Base-by-base conservation (phyloP, 495 filamentous ascomycete genomes). In the Darksidea phi region DNA sequence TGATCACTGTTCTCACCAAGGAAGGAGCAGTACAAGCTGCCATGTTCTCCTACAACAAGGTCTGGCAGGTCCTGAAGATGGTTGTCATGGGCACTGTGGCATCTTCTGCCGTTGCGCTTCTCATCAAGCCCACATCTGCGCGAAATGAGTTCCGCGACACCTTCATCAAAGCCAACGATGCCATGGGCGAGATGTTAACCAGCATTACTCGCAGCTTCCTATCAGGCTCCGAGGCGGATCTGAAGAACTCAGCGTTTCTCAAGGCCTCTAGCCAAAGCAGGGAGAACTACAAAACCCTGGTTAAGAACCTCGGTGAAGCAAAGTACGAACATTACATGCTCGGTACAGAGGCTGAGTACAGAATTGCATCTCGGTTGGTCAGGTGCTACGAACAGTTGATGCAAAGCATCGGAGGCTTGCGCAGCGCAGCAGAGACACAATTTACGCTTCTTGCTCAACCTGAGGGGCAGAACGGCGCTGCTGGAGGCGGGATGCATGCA, bases 1-100 rank as follows among this genome's bases (percentile, higher is more conserved):
- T 94, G 48, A 96, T 97, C 70, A 94, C 89, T 1, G 82, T 96
- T 38, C 74, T 97, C 63, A 97, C 94, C 1, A 96, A 95, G 73
- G 94, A 97, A 73, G 91, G 89, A 58, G 82, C 88, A 0, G 85
- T 97, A 1, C 89, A 96, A 69, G 82, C 78, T 24, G 89, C 86
- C 2, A 83, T 86, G 37, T 88, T 97, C 67, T 89, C 87, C 0
- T 81, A 89, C 61, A 84, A 83, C 26, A 95, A 96, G 73, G 87
- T 96, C 34, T 78, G 82, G 12, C 92, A 97, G 74, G 89, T 95
- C 15, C 74, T 96, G 68, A 92, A 91, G 67, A 96, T 97, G 82
- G 82, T 98, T 15, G 67, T 92, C 28, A 90, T 96, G 88, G 92
- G 90, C 6, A 85, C 94, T 15, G 64, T 84, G 8, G 81, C 82